Conservation (phyloP, 306 rosid genomes). For the Delonix regia region DNA sequence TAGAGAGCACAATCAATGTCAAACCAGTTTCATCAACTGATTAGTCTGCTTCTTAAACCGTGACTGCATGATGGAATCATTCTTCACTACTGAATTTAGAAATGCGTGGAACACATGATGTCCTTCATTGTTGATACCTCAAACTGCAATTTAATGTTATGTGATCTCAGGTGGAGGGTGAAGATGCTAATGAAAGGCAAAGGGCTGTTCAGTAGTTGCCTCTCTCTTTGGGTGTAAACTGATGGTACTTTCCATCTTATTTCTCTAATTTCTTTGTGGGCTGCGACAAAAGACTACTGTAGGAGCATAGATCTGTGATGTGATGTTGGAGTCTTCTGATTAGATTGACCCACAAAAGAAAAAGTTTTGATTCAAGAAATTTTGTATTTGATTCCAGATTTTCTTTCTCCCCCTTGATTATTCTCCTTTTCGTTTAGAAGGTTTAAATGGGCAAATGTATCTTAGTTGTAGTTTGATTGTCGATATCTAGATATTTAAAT, state of each 20-base stretch:
- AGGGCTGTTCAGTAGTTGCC: conserved; percentile 51
- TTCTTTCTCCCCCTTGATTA: not conserved
- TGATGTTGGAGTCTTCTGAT: conserved; percentile 23
- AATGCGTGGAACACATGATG: not conserved
- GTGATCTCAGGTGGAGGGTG: conserved; percentile 54
- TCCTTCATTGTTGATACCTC: not conserved
- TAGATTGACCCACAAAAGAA: conserved; percentile 6
- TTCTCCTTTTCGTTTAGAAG: not conserved
- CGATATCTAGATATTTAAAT: not conserved
- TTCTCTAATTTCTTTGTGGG: not conserved
- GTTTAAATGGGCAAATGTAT: not conserved
- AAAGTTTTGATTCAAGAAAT: not conserved
- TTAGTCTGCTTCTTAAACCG: not conserved
- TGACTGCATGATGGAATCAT: not conserved
- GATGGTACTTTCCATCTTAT: not conserved
- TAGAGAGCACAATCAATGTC: not conserved
- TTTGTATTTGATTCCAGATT: not conserved
- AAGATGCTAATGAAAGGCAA: conserved; percentile 55
- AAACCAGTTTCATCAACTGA: not conserved
- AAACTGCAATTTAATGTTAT: conserved; percentile 13
- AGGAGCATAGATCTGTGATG: conserved; percentile 19
- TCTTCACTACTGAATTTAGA: not conserved
- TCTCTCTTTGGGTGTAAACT: not conserved
- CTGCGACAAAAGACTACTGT: not conserved
- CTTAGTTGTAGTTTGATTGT: not conserved